These are phyloP conservation scores for Graphiopsis chlorocephala DNA, from an alignment of 2,329 filamentous ascomycete species.

Conservation along the genomic window DNA sequence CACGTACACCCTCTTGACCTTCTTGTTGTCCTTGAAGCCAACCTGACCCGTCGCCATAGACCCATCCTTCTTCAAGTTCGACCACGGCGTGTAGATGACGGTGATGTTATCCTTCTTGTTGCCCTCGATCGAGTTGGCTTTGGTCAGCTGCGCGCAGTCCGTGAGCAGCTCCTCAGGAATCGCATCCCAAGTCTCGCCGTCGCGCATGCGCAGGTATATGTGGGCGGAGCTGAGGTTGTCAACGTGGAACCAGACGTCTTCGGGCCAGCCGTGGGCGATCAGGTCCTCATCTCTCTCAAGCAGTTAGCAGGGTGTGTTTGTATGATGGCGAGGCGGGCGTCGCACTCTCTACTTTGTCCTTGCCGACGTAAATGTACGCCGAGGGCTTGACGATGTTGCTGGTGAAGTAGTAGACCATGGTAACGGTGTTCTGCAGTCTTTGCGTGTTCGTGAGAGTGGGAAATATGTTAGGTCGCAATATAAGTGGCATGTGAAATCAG, in stretches of 20 bases:
- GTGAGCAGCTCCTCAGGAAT: slow-evolving; percentile 72
- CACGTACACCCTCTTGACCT: slow-evolving; percentile 80
- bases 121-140: slow-evolving; percentile 98
- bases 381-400: slow-evolving; percentile 78
- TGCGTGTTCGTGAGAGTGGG: background rate
- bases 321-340: slow-evolving; percentile 8
- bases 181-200: slow-evolving; percentile 78
- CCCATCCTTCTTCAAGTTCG: slow-evolving; percentile 91
- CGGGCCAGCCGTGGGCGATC: slow-evolving; percentile 90
- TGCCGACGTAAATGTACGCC: slow-evolving; percentile 92
- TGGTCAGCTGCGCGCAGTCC: slow-evolving; percentile 95
- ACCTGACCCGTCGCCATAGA: slow-evolving; percentile 96
- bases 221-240: slow-evolving; percentile 97
- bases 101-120: slow-evolving; percentile 99
- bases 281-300: slow-evolving; percentile 78
- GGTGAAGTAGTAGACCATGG: slow-evolving; percentile 94
- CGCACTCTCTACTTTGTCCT: slow-evolving; percentile 98
- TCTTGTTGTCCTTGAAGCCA: slow-evolving; percentile 83
- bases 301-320: slow-evolving; percentile 28
- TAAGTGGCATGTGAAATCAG: background rate
- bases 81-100: slow-evolving; percentile 96
- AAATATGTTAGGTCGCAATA: background rate
- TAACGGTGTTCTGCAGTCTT: background rate
- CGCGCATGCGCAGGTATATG: slow-evolving; percentile 82
- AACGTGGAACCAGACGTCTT: slow-evolving; percentile 98